Evolutionary conservation across 768 basidiomycete species (phyloP), one percentile per base, ranked within the genome.

Genomic region (Podaxis carcinomalis): DNA sequence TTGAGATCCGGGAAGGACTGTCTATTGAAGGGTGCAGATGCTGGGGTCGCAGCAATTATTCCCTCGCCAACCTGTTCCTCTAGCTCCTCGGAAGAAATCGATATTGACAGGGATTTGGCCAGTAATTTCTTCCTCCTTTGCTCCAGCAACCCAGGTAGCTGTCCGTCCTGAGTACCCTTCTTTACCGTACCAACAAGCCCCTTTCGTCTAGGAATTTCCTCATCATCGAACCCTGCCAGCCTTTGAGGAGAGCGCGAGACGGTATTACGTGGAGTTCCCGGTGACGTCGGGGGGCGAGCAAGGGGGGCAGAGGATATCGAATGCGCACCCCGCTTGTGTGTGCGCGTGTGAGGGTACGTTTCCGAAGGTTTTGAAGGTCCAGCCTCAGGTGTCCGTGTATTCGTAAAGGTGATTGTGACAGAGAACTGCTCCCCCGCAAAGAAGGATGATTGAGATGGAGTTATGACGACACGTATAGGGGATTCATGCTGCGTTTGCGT

Each of bases 361-460:
- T 49, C 42, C 2, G 58, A 37, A 13, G 55, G 66, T 62, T 65
- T 69, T 19, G 73, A 71, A 47, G 74, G 76, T 11, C 73, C 75
- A 27, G 73, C 68, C 23, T 78, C 77, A 4, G 85, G 79, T 0
- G 86, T 79, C 27, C 85, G 85, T 3, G 86, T 88, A 70, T 96
- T 97, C 53, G 90, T 88, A 73, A 97, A 93, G 0, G 90, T 89
- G 65, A 98, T 86, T 3, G 86, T 89, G 11, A 92, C 92, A 2
- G 86, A 79, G 73, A 96, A 93, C 0, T 83, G 77, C 73, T 98
- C 95, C 59, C 95, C 95, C 0, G 95, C 93, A 71, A 95, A 98
- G 75, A 90, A 98, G 0, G 93, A 92, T 0, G 92, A 89, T 63
- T 94, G 90, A 0, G 90, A 80, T 1, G 95, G 95, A 0, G 83